Evolutionary conservation across 176 grass and related monocot genomes (phyloP).

Genomic region (Chrysopogon serrulatus): DNA sequence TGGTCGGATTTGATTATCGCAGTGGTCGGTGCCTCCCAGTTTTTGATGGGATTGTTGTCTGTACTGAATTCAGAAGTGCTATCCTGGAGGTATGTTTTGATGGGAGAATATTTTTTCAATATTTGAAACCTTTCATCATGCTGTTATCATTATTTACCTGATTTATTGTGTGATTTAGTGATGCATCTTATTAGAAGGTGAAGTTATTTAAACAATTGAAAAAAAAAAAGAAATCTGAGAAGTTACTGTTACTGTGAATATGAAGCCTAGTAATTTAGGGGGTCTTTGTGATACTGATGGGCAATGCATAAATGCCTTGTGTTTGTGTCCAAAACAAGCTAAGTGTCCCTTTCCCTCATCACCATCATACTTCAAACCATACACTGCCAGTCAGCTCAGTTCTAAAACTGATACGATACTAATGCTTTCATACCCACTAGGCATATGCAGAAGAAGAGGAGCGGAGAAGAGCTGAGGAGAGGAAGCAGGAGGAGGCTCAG

Average conservation of each 20-base stretch:
- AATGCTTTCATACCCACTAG: constrained; percentile 24
- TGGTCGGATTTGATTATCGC: constrained; percentile 95
- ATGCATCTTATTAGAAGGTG: not conserved
- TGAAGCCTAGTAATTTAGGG: not conserved
- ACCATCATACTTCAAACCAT: not conserved
- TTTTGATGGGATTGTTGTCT: constrained; percentile 89
- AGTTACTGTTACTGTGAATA: not conserved
- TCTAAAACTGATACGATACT: not conserved
- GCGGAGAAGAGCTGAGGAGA: constrained; percentile 49
- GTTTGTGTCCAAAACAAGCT: not conserved
- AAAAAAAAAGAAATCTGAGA: not conserved
- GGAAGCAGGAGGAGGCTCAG: constrained; percentile 56
- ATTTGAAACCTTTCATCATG: not conserved
- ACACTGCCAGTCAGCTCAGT: not conserved
- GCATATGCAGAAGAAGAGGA: constrained; percentile 79
- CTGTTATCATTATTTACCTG: not conserved
- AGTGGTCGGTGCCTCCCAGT: constrained; percentile 60
- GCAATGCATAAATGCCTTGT: not conserved
- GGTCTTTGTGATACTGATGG: not conserved
- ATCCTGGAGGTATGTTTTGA: constrained; percentile 76
- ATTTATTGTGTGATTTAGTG: not conserved
- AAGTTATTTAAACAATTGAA: not conserved
- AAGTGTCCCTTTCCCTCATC: not conserved
- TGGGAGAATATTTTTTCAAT: not conserved
- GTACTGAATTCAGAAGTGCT: constrained; percentile 60